These are phyloP conservation scores for Syzygium malaccense DNA, from an alignment of 441 rosid species.

Conservation along the genomic window DNA sequence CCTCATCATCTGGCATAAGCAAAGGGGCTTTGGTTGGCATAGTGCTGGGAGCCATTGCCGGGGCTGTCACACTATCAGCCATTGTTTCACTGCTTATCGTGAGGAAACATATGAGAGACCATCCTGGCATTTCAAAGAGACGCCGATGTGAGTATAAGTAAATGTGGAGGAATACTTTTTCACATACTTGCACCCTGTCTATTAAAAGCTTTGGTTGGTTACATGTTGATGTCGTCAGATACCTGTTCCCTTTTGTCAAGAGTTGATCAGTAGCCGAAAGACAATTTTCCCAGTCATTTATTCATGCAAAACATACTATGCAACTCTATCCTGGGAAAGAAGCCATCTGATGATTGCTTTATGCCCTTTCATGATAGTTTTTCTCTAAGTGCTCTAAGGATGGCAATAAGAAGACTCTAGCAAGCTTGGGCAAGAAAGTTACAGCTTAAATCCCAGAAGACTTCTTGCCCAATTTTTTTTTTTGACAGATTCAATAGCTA, in stretches of 20 bases:
- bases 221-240: not conserved
- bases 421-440: not conserved
- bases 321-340: not conserved
- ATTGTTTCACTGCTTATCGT: constrained; percentile 55
- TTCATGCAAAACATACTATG: not conserved
- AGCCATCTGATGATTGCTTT: not conserved
- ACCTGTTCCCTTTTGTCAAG: not conserved
- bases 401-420: not conserved
- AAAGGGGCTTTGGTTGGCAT: constrained; percentile 62
- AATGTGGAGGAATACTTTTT: not conserved
- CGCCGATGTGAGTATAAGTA: constrained; percentile 42
- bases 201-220: not conserved
- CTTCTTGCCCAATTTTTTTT: not conserved
- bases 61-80: constrained; percentile 64
- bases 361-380: not conserved
- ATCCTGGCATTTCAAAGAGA: constrained; percentile 32
- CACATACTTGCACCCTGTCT: not conserved
- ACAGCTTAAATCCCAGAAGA: not conserved
- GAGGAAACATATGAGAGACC: constrained; percentile 38
- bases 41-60: constrained; percentile 67
- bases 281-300: not conserved
- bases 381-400: not conserved
- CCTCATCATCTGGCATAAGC: constrained; percentile 37
- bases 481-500: not conserved
- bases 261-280: not conserved